Percentiles rank a stretch among this genome's conserved stretches.
Conservation (phyloP, 371 early-diverging fungal genomes). For the Mucor indicus region DNA sequence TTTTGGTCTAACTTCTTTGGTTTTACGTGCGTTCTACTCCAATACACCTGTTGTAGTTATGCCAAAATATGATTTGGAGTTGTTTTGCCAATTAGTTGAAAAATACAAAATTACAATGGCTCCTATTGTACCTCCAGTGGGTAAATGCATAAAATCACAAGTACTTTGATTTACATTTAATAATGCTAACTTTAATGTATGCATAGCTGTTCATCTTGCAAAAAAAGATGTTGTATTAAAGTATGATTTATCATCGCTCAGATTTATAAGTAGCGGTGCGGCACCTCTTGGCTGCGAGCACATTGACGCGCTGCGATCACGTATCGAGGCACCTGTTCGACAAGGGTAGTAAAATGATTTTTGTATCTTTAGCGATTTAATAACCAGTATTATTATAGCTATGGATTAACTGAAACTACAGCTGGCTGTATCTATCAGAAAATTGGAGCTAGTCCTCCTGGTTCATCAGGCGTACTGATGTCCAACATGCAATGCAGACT, state of each 20-base stretch:
- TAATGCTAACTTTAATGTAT: neutral
- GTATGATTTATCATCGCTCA: constrained; percentile 65
- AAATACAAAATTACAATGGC: constrained; percentile 66
- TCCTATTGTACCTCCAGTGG: constrained; percentile 80
- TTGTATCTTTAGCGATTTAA: neutral
- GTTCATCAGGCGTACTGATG: constrained; percentile 67
- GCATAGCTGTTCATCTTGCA: constrained; percentile 51
- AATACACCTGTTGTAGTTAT: constrained; percentile 52
- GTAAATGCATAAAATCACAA: constrained; percentile 4
- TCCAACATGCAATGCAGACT: constrained; percentile 70
- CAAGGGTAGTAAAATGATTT: constrained; percentile 11
- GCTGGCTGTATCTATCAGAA: constrained; percentile 42
- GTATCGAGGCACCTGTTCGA: constrained; percentile 52
- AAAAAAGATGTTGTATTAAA: constrained; percentile 67
- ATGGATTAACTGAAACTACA: constrained; percentile 73
- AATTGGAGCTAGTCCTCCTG: constrained; percentile 28
- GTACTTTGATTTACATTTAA: neutral
- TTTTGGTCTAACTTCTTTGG: constrained; percentile 59
- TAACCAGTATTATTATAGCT: constrained; percentile 29
- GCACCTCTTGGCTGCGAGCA: constrained; percentile 78
- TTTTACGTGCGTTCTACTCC: constrained; percentile 31
- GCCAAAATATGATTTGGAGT: constrained; percentile 61
- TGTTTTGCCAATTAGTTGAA: constrained; percentile 60
- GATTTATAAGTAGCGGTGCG: constrained; percentile 71
- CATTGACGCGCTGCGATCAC: constrained; percentile 39